phyloP scores from a whole-genome alignment of 2,329 filamentous ascomycete species.

The Cladosporium colombiae region DNA sequence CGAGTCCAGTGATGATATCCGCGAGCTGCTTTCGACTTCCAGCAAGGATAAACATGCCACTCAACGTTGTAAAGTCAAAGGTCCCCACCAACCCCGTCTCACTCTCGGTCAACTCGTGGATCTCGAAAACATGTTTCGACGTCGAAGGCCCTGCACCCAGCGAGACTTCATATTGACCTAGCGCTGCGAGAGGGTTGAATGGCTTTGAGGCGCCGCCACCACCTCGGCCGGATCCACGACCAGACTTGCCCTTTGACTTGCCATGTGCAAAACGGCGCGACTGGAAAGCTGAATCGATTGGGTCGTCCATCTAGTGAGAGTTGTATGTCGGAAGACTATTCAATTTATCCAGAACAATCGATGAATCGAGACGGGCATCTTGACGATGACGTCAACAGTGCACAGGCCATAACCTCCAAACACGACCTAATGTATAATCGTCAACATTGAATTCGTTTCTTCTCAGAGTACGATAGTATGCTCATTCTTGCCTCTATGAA shows the following conservation, averaged over 20 bases:
- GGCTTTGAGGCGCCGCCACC: not conserved
- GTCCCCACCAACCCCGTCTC: constrained; percentile 19
- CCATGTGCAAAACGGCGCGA: constrained; percentile 11
- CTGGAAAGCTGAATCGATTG: not conserved
- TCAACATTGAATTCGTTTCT: not conserved
- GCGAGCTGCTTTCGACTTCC: constrained; percentile 22
- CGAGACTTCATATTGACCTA: constrained; percentile 20
- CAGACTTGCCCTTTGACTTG: constrained; percentile 11
- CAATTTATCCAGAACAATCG: not conserved
- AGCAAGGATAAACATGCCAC: constrained; percentile 19
- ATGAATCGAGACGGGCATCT: no score
- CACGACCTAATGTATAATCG: not conserved
- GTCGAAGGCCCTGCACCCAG: not conserved
- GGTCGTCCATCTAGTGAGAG: not conserved
- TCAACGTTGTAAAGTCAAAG: constrained; percentile 5
- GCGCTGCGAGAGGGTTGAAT: constrained; percentile 19
- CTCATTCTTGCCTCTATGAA: not conserved
- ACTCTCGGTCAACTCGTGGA: constrained; percentile 21
- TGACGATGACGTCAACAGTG: not conserved
- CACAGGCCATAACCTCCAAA: not conserved
- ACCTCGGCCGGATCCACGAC: not conserved
- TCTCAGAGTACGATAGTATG: not conserved
- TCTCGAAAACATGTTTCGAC: constrained; percentile 11
- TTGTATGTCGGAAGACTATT: not conserved
- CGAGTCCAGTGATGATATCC: constrained; percentile 15